phyloP scores from a whole-genome alignment of 2,329 filamentous ascomycete genomes.

The Colletotrichum sp. region DNA sequence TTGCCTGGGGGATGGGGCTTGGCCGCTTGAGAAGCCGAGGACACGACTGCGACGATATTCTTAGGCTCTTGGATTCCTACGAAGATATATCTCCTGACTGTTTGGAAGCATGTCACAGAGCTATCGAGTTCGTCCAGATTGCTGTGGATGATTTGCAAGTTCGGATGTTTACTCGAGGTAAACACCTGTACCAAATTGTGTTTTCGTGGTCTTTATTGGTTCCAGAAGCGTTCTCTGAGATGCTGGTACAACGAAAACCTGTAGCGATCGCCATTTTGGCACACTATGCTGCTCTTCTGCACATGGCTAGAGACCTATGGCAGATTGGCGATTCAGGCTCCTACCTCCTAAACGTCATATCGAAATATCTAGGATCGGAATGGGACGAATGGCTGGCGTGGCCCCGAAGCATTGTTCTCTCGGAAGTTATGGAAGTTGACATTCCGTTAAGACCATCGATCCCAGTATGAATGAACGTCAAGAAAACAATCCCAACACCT shows the following conservation, averaged over 20 bases:
- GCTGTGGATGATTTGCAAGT: background rate
- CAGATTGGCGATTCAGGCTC: slow-evolving; percentile 29
- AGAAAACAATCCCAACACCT: fast-evolving
- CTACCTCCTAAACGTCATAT: background rate
- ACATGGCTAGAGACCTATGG: slow-evolving; percentile 30
- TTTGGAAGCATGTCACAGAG: background rate
- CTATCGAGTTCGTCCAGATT: background rate
- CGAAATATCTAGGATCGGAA: background rate
- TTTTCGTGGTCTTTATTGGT: slow-evolving; percentile 30
- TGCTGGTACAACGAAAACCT: slow-evolving; percentile 26
- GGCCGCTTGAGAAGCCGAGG: background rate
- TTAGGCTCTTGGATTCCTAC: slow-evolving; percentile 1
- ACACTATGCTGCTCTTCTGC: slow-evolving; percentile 33
- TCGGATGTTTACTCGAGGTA: background rate
- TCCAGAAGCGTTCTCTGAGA: slow-evolving; percentile 25
- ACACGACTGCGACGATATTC: background rate
- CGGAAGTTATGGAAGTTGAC: background rate
- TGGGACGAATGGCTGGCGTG: background rate
- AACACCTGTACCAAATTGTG: slow-evolving; percentile 27
- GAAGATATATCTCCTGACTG: background rate
- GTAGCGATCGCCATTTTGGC: slow-evolving; percentile 31
- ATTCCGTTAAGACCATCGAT: background rate
- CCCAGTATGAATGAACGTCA: background rate
- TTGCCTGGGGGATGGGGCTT: background rate
- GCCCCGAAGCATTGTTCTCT: background rate